Evolutionary conservation across 2,329 filamentous ascomycete species (phyloP).

Genomic region (Pyricularia grisea): DNA sequence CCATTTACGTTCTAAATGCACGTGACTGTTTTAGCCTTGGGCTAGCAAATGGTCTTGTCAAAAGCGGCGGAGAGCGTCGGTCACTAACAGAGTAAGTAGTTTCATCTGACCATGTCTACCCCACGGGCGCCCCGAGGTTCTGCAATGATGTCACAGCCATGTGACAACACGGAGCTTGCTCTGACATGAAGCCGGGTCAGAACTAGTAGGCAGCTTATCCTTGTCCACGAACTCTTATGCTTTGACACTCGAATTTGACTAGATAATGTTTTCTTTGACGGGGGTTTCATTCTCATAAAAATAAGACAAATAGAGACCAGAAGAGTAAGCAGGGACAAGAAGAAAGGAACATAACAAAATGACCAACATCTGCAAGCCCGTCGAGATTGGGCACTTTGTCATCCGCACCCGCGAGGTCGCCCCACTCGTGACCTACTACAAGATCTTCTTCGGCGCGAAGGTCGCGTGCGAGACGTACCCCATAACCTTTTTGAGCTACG

Average conservation of each 20-base stretch:
- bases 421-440: neutral
- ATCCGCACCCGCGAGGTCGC: constrained; percentile 2
- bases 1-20: no score
- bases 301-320: neutral
- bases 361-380: neutral
- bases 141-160: neutral
- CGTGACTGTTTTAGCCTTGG: neutral
- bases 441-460: neutral
- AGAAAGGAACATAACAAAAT: neutral
- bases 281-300: neutral
- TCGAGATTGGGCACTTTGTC: constrained; percentile 2
- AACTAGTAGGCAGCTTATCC: no score
- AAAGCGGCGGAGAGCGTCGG: neutral
- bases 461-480: neutral
- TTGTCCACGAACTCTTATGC: neutral
- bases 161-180: neutral
- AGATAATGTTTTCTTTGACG: no score
- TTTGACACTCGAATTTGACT: neutral
- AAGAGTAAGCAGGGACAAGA: neutral
- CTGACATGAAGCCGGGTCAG: no score
- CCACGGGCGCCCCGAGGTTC: neutral
- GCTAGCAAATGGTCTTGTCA: neutral
- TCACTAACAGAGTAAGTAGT: neutral
- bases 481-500: constrained; percentile 29
- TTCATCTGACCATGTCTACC: neutral